Base-by-base conservation (phyloP, 495 filamentous ascomycete genomes). In the Eremomyces bilateralis region DNA sequence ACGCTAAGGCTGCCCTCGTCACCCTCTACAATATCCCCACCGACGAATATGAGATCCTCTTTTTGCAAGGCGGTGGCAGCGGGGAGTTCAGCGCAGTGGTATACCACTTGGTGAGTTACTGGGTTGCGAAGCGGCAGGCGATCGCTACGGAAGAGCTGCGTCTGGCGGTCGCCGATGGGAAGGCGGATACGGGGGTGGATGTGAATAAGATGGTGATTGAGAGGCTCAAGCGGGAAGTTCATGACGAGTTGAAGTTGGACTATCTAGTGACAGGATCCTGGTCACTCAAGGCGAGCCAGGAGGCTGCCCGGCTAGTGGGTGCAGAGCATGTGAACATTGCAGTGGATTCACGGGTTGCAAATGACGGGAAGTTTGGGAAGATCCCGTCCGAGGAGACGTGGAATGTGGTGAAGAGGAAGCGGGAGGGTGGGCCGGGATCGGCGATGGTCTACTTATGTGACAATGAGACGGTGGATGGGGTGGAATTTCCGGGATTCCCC, bases 261-360 rank as follows among this genome's bases (percentile, higher is more conserved):
- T 95, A 95, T 52, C 60, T 93, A 13, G 76, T 93, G 22, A 91
- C 88, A 24, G 84, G 85, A 38, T 69, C 71, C n/a, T 92, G 88
- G 85, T 84, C 78, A 20, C 61, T 79, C 41, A 93, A 95, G 55
- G 83, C 82, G n/a, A 73, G 67, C 29, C 76, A 84, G 53, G 85
- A 94, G 54, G 82, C 81, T 17, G 58, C 59, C 17, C 62, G 80
- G 24, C 54, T 95, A 2, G 51, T 90, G 0, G 84, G 84, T 3
- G 56, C 71, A 4, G 67, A 77, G 48, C 63, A 80, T 40, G 73
- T 90, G 47, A 91, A 92, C 52, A 53, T 92, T 21, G 81, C 64
- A 4, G 53, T 69, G 13, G 79, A 92, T 52, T 59, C 77, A 4
- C 63, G 77, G 24, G 65, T 68, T 37, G 50, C 51, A 36, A 80